Base-by-base conservation (phyloP, 176 grass and related monocot species). In the Luzula sylvatica region DNA sequence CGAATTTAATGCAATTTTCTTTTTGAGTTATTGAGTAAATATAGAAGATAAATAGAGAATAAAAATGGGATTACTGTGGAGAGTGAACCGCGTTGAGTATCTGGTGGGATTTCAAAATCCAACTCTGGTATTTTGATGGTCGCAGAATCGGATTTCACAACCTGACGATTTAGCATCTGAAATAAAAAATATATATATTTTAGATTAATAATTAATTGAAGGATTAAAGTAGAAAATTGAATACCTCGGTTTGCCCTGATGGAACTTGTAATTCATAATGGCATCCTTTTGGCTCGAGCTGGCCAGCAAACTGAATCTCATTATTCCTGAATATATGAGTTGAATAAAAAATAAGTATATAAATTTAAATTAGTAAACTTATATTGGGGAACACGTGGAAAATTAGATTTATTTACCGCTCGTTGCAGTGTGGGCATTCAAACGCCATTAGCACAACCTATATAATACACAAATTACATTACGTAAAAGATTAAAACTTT, bases 101-200 rank as follows among this genome's bases (percentile, higher is more conserved):
- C 90, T 35, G 84, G 77, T 49, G 90, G 90, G 41, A 96, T 89
- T 77, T 96, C 90, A 53, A 96, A 96, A 65, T 89, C 80, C 50
- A 96, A 46, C 55, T 96, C 80, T 65, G 80, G 90, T 66, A 96
- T 84, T 77, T 82, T 96, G 29, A 96, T 86, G 82, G 77, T 86
- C 66, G 90, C 90, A 63, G 80, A 96, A 69, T 96, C 90, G 67
- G 90, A 96, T 71, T 96, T 89, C 42, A 96, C 80, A 7, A 96
- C 84, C 67, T 96, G 90, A 6, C 90, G 77, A 68, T 95, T 86
- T 63, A 96, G 61, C 17, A 89, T 28, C 90, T 96, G 80, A 28
- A 5, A 0, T 38, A 1, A 25, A 17, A 49, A 55, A 43, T n/a
- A 38, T 15, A 38, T 3, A 70, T 27, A 14, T 56, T 42, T 18